phyloP scores from a whole-genome alignment of 345 rosid species.

The Eutrema yunnanense region DNA sequence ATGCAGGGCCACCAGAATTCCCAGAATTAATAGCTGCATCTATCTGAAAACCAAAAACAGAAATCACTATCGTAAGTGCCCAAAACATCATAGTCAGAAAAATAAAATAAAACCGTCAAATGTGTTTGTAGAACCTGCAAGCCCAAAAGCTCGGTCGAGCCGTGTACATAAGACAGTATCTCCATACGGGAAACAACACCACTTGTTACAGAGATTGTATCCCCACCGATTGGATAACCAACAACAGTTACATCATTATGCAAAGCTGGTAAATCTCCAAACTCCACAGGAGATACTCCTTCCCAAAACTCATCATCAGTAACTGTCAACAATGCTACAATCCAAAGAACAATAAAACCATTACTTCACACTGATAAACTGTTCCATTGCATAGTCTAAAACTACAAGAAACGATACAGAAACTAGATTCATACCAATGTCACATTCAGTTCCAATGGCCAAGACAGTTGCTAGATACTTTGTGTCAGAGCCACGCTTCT shows the following conservation, averaged over 20 bases:
- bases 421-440: slow-evolving; percentile 50
- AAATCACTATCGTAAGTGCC: background rate
- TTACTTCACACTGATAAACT: background rate
- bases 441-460: slow-evolving; percentile 90
- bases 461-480: slow-evolving; percentile 86
- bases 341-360: background rate
- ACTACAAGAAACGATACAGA: background rate
- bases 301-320: slow-evolving; percentile 92
- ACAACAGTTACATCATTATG: slow-evolving; percentile 98
- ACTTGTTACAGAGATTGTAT: slow-evolving; percentile 93
- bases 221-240: slow-evolving; percentile 95
- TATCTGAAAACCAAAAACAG: slow-evolving; percentile 40
- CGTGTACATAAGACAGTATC: slow-evolving; percentile 85
- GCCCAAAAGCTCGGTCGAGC: slow-evolving; percentile 90
- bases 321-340: slow-evolving; percentile 45
- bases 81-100: background rate
- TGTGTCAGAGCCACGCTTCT: slow-evolving; percentile 86
- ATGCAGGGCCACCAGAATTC: slow-evolving; percentile 98
- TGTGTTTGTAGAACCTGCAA: slow-evolving; percentile 47
- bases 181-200: slow-evolving; percentile 94
- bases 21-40: slow-evolving; percentile 99
- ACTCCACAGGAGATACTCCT: slow-evolving; percentile 79
- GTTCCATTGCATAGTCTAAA: background rate
- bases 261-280: slow-evolving; percentile 88
- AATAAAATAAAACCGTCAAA: background rate